Evolutionary conservation across 1,284 basidiomycete species (phyloP), one percentile per base, ranked within the genome.

Genomic region (Puccinia triticina): DNA sequence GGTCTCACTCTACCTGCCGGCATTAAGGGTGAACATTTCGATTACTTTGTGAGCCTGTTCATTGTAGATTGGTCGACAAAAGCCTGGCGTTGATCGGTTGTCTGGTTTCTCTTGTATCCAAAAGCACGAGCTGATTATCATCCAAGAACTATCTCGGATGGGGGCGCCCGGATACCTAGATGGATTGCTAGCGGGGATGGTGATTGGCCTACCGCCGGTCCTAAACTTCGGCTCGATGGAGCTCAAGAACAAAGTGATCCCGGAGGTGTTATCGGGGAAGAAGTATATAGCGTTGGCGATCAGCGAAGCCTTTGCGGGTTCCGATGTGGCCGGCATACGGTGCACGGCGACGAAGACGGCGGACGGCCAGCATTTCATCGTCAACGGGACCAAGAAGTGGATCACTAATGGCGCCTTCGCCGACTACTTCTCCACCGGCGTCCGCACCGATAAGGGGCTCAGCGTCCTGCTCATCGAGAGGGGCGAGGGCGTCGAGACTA

Each of bases 361-460:
- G 83, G 94, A 96, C 85, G 94, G 94, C 53, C 88, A 93, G 84
- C 87, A 87, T 85, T 94, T 93, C 92, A 91, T 93, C 81, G 91
- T 96, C 84, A 94, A 94, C 84, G 94, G 94, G 11, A 94, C 93
- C 10, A 96, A 96, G 88, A 89, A 89, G 91, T 97, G 95, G 95
- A 98, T 98, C 85, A 96, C 95, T 67, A 97, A 95, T 85, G 94
- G 93, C 73, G 71, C 80, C 26, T 82, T 82, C 76, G 72, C 73
- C 23, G 80, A 82, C 29, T 82, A 82, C 46, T 82, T 82, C 77
- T 86, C 86, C 50, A 87, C 86, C 29, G 86, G 86, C 50, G 85
- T 86, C 83, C 85, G 87, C 84, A 88, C 87, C 34, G 89, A 93
- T 87, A 91, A 93, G 83, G 94, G 95, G 40, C 91, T 95, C 83